A percentile compares a stretch with the other conserved stretches of the same genome.
These are phyloP conservation scores for Scenedesmus sp. DNA, from an alignment of 163 green algal genomes.

Conservation along the genomic window DNA sequence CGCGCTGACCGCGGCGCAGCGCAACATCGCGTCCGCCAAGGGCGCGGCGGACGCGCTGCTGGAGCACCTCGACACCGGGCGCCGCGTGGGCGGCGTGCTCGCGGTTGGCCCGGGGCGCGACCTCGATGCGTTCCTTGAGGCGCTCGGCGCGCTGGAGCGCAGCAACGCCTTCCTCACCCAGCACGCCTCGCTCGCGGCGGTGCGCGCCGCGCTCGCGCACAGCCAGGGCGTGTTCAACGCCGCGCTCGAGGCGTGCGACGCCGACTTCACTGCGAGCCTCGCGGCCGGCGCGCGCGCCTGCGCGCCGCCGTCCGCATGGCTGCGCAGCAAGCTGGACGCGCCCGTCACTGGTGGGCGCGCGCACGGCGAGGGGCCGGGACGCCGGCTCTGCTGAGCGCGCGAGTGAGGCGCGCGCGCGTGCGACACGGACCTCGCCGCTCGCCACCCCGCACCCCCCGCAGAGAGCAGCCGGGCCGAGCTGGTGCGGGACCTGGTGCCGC, in stretches of 20 bases:
- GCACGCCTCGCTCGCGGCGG: constrained; percentile 19
- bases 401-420: too few species aligned
- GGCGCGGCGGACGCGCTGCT: constrained; percentile 50
- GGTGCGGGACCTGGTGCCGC: background rate
- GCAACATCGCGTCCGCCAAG: constrained; percentile 54
- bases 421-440: too few species aligned
- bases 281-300: background rate
- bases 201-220: constrained; percentile 43
- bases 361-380: background rate
- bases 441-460: background rate
- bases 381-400: too few species aligned
- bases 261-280: constrained; percentile 51
- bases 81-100: constrained; percentile 42
- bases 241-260: constrained; percentile 55
- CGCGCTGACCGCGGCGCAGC: constrained; percentile 56
- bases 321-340: constrained; percentile 8
- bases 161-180: constrained; percentile 28
- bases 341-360: background rate
- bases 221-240: constrained; percentile 45
- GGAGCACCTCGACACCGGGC: constrained; percentile 50
- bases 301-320: background rate
- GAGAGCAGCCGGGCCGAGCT: background rate
- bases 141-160: constrained; percentile 43
- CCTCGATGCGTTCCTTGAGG: constrained; percentile 45
- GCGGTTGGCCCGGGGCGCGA: constrained; percentile 18